These are phyloP conservation scores for Leucosporidium yakuticum DNA, from an alignment of 768 basidiomycete genomes.

Conservation along the genomic window DNA sequence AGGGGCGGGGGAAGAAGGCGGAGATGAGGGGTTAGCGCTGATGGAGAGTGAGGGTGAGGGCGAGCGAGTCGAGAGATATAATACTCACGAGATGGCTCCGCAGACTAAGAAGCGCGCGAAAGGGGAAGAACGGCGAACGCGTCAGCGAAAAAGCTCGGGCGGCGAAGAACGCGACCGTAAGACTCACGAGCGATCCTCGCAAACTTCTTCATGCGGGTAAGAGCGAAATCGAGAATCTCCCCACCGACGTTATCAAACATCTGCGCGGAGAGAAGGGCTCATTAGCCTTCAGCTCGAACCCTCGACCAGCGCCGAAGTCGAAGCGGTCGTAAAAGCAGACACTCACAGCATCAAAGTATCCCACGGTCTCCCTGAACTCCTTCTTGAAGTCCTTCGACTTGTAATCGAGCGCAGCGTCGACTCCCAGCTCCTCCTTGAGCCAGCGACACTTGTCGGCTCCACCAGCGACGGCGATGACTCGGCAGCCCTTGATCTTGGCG, in stretches of 20 bases:
- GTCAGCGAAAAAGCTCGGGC: neutral
- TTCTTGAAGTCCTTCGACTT: slow-evolving; percentile 63
- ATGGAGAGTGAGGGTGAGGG: too few species aligned
- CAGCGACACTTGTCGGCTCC: slow-evolving; percentile 74
- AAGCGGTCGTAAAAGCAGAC: neutral
- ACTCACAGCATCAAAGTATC: slow-evolving; percentile 56
- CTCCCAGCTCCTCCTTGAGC: slow-evolving; percentile 76
- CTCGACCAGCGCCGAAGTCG: too few species aligned
- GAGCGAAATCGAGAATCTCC: slow-evolving; percentile 70
- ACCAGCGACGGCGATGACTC: slow-evolving; percentile 83
- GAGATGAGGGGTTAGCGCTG: neutral
- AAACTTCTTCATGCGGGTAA: slow-evolving; percentile 66
- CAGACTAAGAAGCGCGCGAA: slow-evolving; percentile 46
- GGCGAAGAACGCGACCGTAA: neutral
- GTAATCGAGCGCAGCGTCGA: slow-evolving; percentile 79
- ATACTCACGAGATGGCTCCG: slow-evolving; percentile 37
- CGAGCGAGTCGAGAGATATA: neutral
- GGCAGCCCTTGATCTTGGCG: slow-evolving; percentile 64
- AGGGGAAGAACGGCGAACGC: neutral
- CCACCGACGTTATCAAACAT: slow-evolving; percentile 48
- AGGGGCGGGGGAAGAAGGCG: neutral
- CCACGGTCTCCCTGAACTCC: slow-evolving; percentile 64
- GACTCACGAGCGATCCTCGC: slow-evolving; percentile 76
- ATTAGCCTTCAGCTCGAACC: neutral
- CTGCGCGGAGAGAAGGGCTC: neutral